Evolutionary conservation across 345 rosid species (phyloP).

Genomic region (Brassica nigra): DNA sequence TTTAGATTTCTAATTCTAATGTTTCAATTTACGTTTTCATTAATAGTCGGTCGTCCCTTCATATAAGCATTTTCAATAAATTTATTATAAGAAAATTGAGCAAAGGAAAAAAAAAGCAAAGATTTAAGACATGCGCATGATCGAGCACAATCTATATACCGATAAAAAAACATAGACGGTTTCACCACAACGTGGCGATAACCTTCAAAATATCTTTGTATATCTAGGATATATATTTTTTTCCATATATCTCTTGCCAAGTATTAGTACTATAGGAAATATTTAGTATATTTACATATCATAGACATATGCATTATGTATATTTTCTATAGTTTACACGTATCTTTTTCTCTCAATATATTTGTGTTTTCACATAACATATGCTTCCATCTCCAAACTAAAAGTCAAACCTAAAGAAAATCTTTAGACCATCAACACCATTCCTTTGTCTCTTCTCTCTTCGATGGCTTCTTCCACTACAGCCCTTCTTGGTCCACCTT

Average conservation of each 20-base stretch:
- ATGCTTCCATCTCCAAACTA: not conserved
- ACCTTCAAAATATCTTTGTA: not conserved
- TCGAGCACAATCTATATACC: too few relatives aligned
- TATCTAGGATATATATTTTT: not conserved
- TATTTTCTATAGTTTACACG: not conserved
- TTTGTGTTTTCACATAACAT: not conserved
- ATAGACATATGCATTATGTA: not conserved
- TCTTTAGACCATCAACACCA: not conserved
- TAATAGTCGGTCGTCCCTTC: too few relatives aligned
- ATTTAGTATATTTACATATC: not conserved
- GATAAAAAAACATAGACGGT: not conserved
- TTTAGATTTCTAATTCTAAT: too few relatives aligned
- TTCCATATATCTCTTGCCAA: not conserved
- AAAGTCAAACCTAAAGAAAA: constrained; percentile 10
- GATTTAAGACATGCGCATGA: too few relatives aligned
- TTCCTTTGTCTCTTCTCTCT: not conserved
- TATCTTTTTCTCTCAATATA: not conserved
- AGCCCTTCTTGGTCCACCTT: constrained; percentile 42
- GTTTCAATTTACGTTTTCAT: too few relatives aligned
- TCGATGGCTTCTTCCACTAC: constrained; percentile 37
- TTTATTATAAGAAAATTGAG: too few relatives aligned
- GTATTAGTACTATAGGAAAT: not conserved
- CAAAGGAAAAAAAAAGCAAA: too few relatives aligned
- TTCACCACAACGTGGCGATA: not conserved
- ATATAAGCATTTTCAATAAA: too few relatives aligned